Evolutionary conservation across 2,329 filamentous ascomycete genomes (phyloP), one percentile per base, ranked within the genome.

Genomic region (Paramyrothecium roridum): DNA sequence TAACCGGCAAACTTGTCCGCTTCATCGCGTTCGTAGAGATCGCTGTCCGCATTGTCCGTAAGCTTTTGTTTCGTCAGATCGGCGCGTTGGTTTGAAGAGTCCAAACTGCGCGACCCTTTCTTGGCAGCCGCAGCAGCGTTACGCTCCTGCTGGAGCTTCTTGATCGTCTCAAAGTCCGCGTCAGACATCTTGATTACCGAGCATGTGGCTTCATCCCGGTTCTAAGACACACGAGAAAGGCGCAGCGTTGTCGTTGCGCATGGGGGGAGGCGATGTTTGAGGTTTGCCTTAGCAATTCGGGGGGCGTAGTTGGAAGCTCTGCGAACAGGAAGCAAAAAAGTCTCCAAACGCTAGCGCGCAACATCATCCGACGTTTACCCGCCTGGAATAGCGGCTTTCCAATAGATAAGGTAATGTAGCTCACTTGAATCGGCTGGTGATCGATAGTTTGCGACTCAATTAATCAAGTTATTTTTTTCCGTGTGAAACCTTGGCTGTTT

Each of bases 41-140:
- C 85, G 63, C 85, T 93, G 72, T 98, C 95, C 76, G 93, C 93
- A 70, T 83, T 85, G 64, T 97, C 93, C 70, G 86, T 96, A 70
- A 98, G 83, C 73, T 90, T 96, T 74, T 89, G 90, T 83, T 96
- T 97, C 73, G 88, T 93, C 65, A 89, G 90, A 80, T 95, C 89
- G 80, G 83, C 85, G 75, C 90, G 90, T 79, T 96, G 92, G 78
- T 78, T 87, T 67, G 87, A 84, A 62, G 84, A 80, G 77, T 95
- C 90, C 74, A 90, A 89, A 73, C 86, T 84, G 79, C 85, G 89
- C 73, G 87, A 89, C 76, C 89, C 87, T 80, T 93, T 93, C 80
- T 91, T 95, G 61, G 80, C 82, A 67, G 87, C 85, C 66, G 89
- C 83, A 67, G 84, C 81, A 72, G 89, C 88, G 76, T 96, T 96